These are phyloP conservation scores for Panaeolus cyanescens DNA, from an alignment of 768 basidiomycete genomes.

Conservation along the genomic window DNA sequence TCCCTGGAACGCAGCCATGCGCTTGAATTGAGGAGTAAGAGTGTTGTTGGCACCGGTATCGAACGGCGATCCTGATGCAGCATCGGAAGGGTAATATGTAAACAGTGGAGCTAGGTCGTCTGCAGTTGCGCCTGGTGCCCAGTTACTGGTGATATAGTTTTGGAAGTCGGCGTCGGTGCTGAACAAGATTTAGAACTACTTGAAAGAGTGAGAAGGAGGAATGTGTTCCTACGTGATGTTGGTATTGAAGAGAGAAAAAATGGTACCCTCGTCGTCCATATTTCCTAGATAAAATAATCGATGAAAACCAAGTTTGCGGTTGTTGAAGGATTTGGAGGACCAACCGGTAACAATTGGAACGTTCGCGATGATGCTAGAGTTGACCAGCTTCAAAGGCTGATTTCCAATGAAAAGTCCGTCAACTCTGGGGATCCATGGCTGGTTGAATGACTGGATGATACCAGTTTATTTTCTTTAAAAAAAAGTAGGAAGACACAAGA, in stretches of 20 bases:
- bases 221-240: conserved; percentile 41
- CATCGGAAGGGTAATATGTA: conserved; percentile 19
- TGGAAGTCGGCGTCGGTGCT: conserved; percentile 22
- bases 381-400: conserved; percentile 41
- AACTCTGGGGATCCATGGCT: conserved; percentile 34
- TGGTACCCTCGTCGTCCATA: conserved; percentile 42
- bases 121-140: conserved; percentile 17
- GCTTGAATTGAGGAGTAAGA: conserved; percentile 43
- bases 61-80: conserved; percentile 33
- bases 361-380: conserved; percentile 42
- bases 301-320: background rate
- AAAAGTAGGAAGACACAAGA: conserved; percentile 41
- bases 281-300: conserved; percentile 30
- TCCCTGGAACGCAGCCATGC: conserved; percentile 37
- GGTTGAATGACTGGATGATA: conserved; percentile 35
- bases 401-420: conserved; percentile 38
- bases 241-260: conserved; percentile 42
- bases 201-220: background rate
- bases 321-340: background rate
- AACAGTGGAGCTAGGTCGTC: conserved; percentile 9
- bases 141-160: conserved; percentile 15
- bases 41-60: conserved; percentile 18
- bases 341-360: conserved; percentile 48
- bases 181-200: background rate
- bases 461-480: conserved; percentile 38